phyloP scores from a whole-genome alignment of 352 stramenopile genomes.

The Globisporangium canariense region DNA sequence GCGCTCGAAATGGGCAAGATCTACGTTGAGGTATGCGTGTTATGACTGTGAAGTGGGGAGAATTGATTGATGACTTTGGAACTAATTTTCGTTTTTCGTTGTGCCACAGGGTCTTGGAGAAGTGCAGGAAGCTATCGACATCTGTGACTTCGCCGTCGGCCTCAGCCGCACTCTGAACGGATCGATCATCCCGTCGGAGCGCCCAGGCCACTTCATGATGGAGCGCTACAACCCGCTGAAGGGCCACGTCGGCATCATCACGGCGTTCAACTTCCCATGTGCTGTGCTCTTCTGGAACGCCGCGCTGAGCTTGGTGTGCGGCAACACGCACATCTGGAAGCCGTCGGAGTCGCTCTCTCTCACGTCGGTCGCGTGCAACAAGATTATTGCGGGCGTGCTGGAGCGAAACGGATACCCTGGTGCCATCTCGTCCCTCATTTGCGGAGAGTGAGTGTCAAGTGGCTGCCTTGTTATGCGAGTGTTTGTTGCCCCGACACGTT shows the following conservation, averaged over 20 bases:
- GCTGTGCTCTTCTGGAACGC: slow-evolving; percentile 91
- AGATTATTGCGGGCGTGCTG: slow-evolving; percentile 88
- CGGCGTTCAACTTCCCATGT: slow-evolving; percentile 93
- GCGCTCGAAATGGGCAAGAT: slow-evolving; percentile 94
- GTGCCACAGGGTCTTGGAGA: slow-evolving; percentile 81
- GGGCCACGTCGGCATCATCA: slow-evolving; percentile 92
- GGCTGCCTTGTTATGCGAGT: background rate
- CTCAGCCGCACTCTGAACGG: slow-evolving; percentile 86
- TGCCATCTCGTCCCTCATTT: slow-evolving; percentile 85
- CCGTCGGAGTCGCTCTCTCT: slow-evolving; percentile 86
- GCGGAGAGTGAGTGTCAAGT: slow-evolving; percentile 36
- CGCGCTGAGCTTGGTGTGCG: slow-evolving; percentile 86
- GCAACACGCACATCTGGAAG: slow-evolving; percentile 93
- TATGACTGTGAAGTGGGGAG: background rate
- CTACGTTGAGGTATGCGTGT: slow-evolving; percentile 62
- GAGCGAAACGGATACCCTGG: slow-evolving; percentile 81
- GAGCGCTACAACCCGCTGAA: slow-evolving; percentile 92
- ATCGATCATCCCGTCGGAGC: slow-evolving; percentile 88
- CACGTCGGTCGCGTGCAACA: slow-evolving; percentile 88
- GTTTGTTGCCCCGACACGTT: background rate
- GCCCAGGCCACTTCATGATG: slow-evolving; percentile 92
- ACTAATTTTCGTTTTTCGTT: background rate
- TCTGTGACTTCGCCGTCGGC: slow-evolving; percentile 93
- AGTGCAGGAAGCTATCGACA: slow-evolving; percentile 93
- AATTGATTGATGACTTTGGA: too few species aligned